Percentiles rank a stretch among this genome's conserved stretches.
These are phyloP conservation scores for Cordyceps tenuipes DNA, from an alignment of 2,329 filamentous ascomycete genomes.

Conservation along the genomic window DNA sequence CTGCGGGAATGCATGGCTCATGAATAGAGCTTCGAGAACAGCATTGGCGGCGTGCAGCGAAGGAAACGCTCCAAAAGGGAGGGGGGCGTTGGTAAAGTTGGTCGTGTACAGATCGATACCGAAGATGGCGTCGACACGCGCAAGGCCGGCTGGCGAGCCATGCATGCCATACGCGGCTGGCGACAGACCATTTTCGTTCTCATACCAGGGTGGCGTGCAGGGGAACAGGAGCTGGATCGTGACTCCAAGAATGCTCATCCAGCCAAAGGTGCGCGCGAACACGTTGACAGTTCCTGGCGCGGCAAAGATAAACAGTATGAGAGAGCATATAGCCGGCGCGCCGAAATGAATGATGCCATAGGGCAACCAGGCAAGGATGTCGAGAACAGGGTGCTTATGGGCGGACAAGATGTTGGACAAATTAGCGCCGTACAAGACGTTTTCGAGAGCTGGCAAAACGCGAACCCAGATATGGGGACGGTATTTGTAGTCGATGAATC, in stretches of 20 bases:
- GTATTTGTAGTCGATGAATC: conserved; percentile 83
- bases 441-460: conserved; percentile 87
- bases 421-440: conserved; percentile 93
- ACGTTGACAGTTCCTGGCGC: conserved; percentile 78
- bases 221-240: conserved; percentile 84
- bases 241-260: conserved; percentile 84
- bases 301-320: conserved; percentile 77
- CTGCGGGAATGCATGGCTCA: conserved; percentile 84
- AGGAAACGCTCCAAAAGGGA: conserved; percentile 93
- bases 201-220: conserved; percentile 94
- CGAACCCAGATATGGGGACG: conserved; percentile 93
- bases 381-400: conserved; percentile 74
- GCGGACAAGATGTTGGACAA: conserved; percentile 91
- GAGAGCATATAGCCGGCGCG: conserved; percentile 69
- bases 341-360: conserved; percentile 90
- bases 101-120: conserved; percentile 90
- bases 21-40: conserved; percentile 82
- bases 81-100: conserved; percentile 78
- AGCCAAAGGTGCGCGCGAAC: conserved; percentile 82
- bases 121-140: conserved; percentile 81
- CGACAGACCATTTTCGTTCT: conserved; percentile 82
- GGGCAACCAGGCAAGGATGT: conserved; percentile 85
- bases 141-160: conserved; percentile 81
- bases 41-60: conserved; percentile 86
- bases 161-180: conserved; percentile 88